A percentile compares a stretch with the other conserved stretches of the same genome.
These are phyloP conservation scores for Dipodascus albidus DNA, from an alignment of 805 yeast species.

Conservation along the genomic window DNA sequence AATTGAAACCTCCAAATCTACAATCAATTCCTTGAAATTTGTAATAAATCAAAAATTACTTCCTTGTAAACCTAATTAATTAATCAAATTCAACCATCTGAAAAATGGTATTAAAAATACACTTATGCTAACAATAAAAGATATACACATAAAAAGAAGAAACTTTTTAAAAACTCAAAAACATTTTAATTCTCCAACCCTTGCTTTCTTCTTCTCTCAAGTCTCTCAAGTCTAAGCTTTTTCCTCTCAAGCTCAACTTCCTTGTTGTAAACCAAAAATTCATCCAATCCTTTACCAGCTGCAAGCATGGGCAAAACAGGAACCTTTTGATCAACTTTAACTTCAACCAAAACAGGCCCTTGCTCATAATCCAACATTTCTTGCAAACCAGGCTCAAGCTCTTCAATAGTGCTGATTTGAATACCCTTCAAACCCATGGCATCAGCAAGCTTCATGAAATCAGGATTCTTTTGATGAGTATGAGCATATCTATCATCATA, in stretches of 20 bases:
- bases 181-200: slow-evolving; percentile 4
- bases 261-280: slow-evolving; percentile 79
- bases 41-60: too few relatives aligned
- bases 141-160: too few relatives aligned
- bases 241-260: slow-evolving; percentile 64
- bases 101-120: too few relatives aligned
- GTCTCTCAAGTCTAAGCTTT: slow-evolving; percentile 54
- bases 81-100: too few relatives aligned
- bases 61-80: too few relatives aligned
- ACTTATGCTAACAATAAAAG: too few relatives aligned
- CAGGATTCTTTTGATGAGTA: slow-evolving; percentile 92
- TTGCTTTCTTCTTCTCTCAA: slow-evolving; percentile 3
- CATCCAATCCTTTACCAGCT: slow-evolving; percentile 88
- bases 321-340: slow-evolving; percentile 76
- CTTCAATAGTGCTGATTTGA: slow-evolving; percentile 57
- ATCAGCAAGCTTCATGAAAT: slow-evolving; percentile 85
- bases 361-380: slow-evolving; percentile 58
- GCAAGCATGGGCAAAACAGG: slow-evolving; percentile 99
- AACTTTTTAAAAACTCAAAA: too few relatives aligned
- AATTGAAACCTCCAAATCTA: too few relatives aligned
- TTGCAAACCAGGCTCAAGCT: slow-evolving; percentile 45
- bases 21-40: too few relatives aligned
- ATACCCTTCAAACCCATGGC: slow-evolving; percentile 88
- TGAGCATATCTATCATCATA: slow-evolving; percentile 97
- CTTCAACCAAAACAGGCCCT: slow-evolving; percentile 89